Evolutionary conservation across 1,284 basidiomycete genomes (phyloP).

Genomic region (Irpex sp.): DNA sequence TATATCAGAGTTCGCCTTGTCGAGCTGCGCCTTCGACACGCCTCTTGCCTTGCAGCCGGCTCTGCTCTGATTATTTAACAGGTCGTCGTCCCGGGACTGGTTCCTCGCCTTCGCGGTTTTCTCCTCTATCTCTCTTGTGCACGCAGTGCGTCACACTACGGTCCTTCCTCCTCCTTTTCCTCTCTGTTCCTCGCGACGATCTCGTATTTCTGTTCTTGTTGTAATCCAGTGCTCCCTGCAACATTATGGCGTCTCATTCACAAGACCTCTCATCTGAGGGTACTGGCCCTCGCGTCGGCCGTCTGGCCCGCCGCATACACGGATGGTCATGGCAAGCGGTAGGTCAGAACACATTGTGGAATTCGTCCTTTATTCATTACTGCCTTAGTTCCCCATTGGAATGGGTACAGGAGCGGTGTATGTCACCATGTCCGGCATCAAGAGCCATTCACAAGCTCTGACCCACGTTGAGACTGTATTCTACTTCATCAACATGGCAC

Average conservation of each 20-base stretch:
- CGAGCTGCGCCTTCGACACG: neutral
- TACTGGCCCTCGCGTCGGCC: constrained; percentile 17
- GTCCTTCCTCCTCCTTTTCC: neutral
- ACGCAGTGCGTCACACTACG: constrained; percentile 5
- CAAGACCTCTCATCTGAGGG: neutral
- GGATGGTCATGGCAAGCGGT: constrained; percentile 51
- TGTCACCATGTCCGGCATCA: constrained; percentile 39
- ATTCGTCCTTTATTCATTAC: neutral
- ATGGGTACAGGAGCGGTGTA: constrained; percentile 51
- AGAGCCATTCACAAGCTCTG: constrained; percentile 30
- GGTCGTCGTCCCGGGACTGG: neutral
- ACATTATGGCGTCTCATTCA: neutral
- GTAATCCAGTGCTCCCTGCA: neutral
- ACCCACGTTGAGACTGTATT: constrained; percentile 39
- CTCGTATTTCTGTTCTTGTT: neutral
- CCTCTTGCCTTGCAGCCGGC: neutral
- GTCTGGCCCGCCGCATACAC: constrained; percentile 40
- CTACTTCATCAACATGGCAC: constrained; percentile 42
- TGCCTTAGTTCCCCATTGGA: constrained; percentile 41
- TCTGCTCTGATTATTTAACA: neutral
- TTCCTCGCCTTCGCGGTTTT: neutral
- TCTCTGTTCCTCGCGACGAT: neutral
- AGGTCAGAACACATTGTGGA: constrained; percentile 13
- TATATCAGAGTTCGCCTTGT: neutral
- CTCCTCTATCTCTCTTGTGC: neutral